Conservation (phyloP, 257 asterid species). For the Solanum tarapatanum region DNA sequence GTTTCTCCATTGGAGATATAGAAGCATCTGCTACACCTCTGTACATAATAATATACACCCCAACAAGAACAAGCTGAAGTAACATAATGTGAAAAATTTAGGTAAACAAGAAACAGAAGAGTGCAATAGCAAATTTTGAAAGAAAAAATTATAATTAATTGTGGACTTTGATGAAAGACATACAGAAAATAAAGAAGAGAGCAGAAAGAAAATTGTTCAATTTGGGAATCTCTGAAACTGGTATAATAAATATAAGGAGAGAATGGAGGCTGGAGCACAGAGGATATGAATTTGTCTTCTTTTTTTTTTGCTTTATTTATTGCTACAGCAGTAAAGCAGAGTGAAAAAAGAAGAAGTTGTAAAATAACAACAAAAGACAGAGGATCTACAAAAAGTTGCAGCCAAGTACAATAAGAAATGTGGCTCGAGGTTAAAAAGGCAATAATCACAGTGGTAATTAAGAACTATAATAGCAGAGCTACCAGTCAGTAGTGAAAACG, state of each 20-base stretch:
- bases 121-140: neutral
- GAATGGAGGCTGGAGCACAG: neutral
- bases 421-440: neutral
- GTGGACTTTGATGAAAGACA: neutral
- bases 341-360: neutral
- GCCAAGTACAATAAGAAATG: neutral
- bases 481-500: neutral
- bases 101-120: neutral
- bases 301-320: neutral
- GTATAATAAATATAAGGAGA: neutral
- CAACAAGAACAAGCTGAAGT: neutral
- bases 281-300: neutral
- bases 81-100: neutral
- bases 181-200: neutral
- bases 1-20: constrained; percentile 13
- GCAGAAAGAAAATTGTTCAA: neutral
- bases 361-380: neutral
- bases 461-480: neutral
- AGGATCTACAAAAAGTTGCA: neutral
- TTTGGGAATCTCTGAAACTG: neutral
- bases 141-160: neutral
- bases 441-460: neutral
- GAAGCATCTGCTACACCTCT: neutral
- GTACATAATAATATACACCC: neutral
- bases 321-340: neutral